Base-by-base conservation (phyloP, 208 protist species). In the Crithidia mellificae region DNA sequence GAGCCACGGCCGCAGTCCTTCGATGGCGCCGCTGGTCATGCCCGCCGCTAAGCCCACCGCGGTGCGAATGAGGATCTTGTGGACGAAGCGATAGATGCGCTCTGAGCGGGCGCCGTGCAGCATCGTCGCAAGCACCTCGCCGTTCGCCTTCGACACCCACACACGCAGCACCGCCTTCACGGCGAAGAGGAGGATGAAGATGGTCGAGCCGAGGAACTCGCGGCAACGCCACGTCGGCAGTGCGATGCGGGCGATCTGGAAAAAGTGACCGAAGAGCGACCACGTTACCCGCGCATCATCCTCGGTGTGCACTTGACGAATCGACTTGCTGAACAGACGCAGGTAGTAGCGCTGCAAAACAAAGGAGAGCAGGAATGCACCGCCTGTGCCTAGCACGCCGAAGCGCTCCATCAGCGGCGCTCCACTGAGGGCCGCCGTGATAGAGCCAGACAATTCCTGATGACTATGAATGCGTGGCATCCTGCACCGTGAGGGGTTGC, bases 131-230 rank as follows among this genome's bases (percentile, higher is more conserved):
- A 95, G 77, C 56, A 95, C 72, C 12, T 71, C 66, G 39, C 90
- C 87, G 59, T 91, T 90, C 6, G 80, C 72, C 58, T 81, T 81
- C 32, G 83, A 90, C 15, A 83, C 55, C 53, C 68, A 78, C 49
- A 92, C 84, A 9, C 85, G 85, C 38, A 93, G 78, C 30, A 93
- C 54, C 1, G 90, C 86, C 66, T 91, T 93, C 20, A 92, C 68
- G 20, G 85, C 78, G 58, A 95, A 95, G 27, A 95, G 81, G 14
- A 86, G 51, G 47, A 95, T 86, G 63, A 95, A 95, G 34, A 91
- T 65, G 55, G 73, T 19, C 5, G 81, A 89, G 6, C 87, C 90
- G 39, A 64, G 6, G 32, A 76, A 69, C 71, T 95, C 87, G 41
- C 86, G 80, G 64, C 85, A 92, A 36, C 78, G 73, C 72, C 81